These are phyloP conservation scores for Cyamopsis tetragonoloba DNA, from an alignment of 306 rosid species.

Conservation along the genomic window DNA sequence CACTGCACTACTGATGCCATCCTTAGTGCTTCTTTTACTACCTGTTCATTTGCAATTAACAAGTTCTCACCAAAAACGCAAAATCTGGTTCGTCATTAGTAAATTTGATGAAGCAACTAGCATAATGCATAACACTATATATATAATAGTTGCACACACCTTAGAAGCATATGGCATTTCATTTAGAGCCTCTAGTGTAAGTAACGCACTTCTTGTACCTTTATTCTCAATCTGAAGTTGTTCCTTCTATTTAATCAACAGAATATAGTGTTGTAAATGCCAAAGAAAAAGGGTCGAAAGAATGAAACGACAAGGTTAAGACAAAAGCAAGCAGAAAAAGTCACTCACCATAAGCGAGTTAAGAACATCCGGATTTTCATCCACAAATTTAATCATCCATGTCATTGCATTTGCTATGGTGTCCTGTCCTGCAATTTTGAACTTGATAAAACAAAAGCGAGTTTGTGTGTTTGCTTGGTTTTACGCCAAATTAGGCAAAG, in stretches of 20 bases:
- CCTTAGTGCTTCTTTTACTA: slow-evolving; percentile 73
- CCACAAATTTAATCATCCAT: slow-evolving; percentile 88
- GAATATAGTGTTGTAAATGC: background rate
- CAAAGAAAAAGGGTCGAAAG: background rate
- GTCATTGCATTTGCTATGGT: slow-evolving; percentile 78
- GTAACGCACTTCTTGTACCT: slow-evolving; percentile 16
- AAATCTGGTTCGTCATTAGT: background rate
- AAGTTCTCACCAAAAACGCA: background rate
- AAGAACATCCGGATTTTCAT: slow-evolving; percentile 62
- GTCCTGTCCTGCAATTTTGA: slow-evolving; percentile 57
- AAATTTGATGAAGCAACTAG: background rate
- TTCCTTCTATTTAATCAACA: slow-evolving; percentile 51
- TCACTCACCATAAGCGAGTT: slow-evolving; percentile 47
- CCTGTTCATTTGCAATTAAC: slow-evolving; percentile 33
- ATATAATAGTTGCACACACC: slow-evolving; percentile 28
- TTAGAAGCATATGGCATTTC: slow-evolving; percentile 70
- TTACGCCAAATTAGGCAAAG: too few species aligned
- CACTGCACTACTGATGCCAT: slow-evolving; percentile 86
- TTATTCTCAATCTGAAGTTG: slow-evolving; percentile 43
- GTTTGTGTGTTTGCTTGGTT: too few species aligned
- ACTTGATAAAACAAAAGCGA: background rate
- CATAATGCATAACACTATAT: background rate
- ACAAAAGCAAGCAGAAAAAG: background rate
- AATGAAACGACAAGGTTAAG: background rate
- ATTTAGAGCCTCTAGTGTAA: slow-evolving; percentile 57